Percentiles rank a stretch among this genome's conserved stretches.
Conservation (phyloP, 2,329 filamentous ascomycete genomes). For the Trichoderma pleuroti region DNA sequence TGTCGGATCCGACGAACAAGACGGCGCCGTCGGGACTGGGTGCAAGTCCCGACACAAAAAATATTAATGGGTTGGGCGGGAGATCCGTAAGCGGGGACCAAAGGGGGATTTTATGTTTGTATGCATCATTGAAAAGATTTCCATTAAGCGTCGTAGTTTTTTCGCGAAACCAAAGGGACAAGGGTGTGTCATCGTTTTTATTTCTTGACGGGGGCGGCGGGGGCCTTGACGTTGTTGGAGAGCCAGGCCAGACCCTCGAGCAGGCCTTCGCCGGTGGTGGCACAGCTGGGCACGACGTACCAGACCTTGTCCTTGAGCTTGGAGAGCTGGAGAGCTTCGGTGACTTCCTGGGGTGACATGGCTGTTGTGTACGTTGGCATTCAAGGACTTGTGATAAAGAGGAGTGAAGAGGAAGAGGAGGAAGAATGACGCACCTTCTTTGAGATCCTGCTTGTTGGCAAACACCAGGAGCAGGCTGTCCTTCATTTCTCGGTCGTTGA, state of each 20-base stretch:
- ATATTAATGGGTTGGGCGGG: slow-evolving; percentile 1
- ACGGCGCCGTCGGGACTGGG: neutral
- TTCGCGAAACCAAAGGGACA: slow-evolving; percentile 8
- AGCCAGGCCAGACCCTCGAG: slow-evolving; percentile 80
- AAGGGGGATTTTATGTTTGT: neutral
- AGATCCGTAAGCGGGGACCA: neutral
- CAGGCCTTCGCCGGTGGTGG: slow-evolving; percentile 75
- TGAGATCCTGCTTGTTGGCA: slow-evolving; percentile 97
- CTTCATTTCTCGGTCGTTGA: slow-evolving; percentile 97
- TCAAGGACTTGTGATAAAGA: neutral
- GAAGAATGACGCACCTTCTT: slow-evolving; percentile 57
- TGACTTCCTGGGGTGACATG: slow-evolving; percentile 76
- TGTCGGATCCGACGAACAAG: neutral
- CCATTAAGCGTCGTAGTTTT: slow-evolving; percentile 14
- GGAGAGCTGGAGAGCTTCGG: slow-evolving; percentile 69
- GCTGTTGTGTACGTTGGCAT: slow-evolving; percentile 44
- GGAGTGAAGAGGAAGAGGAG: neutral
- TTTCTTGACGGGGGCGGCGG: slow-evolving; percentile 53
- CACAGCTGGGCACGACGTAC: slow-evolving; percentile 81
- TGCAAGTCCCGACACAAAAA: neutral
- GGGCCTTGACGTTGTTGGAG: slow-evolving; percentile 76
- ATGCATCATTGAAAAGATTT: slow-evolving; percentile 13
- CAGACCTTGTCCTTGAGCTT: slow-evolving; percentile 80
- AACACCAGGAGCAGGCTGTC: slow-evolving; percentile 92
- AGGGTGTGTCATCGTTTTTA: slow-evolving; percentile 29